Evolutionary conservation across 2,329 filamentous ascomycete species (phyloP), one percentile per base, ranked within the genome.

Genomic region (Phyllosticta citribraziliensis): DNA sequence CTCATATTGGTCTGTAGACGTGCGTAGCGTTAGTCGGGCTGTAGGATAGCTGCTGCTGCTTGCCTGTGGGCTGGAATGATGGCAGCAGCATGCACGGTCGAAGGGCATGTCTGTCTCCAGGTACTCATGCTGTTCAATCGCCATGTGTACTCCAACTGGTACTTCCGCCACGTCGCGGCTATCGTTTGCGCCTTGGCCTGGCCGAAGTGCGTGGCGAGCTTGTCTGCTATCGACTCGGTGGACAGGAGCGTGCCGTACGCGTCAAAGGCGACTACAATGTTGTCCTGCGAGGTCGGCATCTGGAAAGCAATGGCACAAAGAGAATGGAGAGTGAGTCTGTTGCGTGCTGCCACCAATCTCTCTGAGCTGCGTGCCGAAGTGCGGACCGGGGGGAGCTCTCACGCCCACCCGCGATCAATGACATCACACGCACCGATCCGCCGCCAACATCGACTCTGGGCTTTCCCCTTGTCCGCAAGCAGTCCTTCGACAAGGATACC

Each of bases 121-220:
- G 64, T 75, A 88, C 88, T 80, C 88, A 91, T 91, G 77, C 84
- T 86, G 68, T 86, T 91, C 65, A 87, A 74, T 57, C 88, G 78
- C 86, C 86, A 91, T 50, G 88, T 89, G 67, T 91, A 92, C 72
- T 91, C 88, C 9, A 91, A 76, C 71, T 91, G 88, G 68, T 87
- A 87, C 30, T 81, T 80, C 61, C 88, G 78, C 82, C 88, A 90
- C 67, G 82, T 72, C 17, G 79, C 71, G 4, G 87, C 83, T 33
- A 91, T 78, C 0, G 72, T 71, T 24, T 77, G 72, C 2, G 85
- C 84, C 65, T 81, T 80, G 5, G 84, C 82, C 30, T 81, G 70
- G 6, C 82, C 84, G 66, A 84, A 84, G 61, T 85, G 72, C 33
- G 75, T 72, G 17, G 80, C 79, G 12, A 91, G 75, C 63, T 85